These are phyloP conservation scores for Rhodotorula sp. DNA, from an alignment of 1,284 basidiomycete genomes.

Conservation along the genomic window DNA sequence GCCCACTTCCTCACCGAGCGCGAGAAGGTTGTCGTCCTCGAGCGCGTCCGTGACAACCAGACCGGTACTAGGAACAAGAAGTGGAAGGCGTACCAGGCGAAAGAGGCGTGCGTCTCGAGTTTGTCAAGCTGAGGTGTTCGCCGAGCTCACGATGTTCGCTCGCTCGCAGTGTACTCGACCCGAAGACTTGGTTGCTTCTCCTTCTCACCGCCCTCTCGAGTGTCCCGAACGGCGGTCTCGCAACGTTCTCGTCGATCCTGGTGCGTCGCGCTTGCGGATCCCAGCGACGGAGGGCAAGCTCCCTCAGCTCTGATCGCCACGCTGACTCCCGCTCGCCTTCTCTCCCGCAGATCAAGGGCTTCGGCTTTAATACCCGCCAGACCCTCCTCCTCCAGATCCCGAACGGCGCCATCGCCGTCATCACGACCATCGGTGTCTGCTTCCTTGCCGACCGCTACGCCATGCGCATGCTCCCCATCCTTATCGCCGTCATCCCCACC, in stretches of 20 bases:
- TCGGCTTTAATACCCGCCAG: slow-evolving; percentile 67
- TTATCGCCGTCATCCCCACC: slow-evolving; percentile 62
- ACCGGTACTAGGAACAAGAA: slow-evolving; percentile 61
- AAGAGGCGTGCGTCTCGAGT: slow-evolving; percentile 53
- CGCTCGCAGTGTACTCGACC: slow-evolving; percentile 52
- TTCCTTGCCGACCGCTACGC: slow-evolving; percentile 62
- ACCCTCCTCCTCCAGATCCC: slow-evolving; percentile 64
- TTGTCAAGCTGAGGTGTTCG: too few species aligned
- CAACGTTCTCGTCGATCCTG: slow-evolving; percentile 43
- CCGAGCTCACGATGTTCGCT: too few species aligned
- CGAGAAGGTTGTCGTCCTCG: slow-evolving; percentile 63
- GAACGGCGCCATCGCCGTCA: slow-evolving; percentile 56
- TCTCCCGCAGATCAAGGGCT: slow-evolving; percentile 54
- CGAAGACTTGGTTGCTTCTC: slow-evolving; percentile 64
- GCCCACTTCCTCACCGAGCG: slow-evolving; percentile 61
- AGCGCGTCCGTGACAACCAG: slow-evolving; percentile 65
- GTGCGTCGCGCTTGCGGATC: neutral
- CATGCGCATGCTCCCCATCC: slow-evolving; percentile 62
- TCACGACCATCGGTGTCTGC: slow-evolving; percentile 56
- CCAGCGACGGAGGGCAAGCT: neutral
- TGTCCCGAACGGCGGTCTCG: slow-evolving; percentile 57
- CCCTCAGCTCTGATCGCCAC: slow-evolving; percentile 28
- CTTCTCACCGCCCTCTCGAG: slow-evolving; percentile 60
- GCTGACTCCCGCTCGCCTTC: slow-evolving; percentile 42
- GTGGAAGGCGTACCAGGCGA: slow-evolving; percentile 61